phyloP scores from a whole-genome alignment of 768 basidiomycete genomes.

The Boletus reticulatus region DNA sequence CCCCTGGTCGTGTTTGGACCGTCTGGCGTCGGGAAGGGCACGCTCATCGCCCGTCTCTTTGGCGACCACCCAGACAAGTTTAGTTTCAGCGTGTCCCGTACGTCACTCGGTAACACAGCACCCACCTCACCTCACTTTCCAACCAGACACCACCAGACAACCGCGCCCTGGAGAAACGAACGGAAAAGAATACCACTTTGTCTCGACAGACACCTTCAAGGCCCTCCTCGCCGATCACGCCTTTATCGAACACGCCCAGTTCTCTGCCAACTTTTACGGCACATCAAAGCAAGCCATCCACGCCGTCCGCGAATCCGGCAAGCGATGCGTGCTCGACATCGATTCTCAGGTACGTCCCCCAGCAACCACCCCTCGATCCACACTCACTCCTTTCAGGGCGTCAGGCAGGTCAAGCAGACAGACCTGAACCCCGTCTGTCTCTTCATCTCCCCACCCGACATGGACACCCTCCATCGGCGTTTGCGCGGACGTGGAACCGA shows the following conservation, averaged over 20 bases:
- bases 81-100: constrained; percentile 93
- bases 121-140: background rate
- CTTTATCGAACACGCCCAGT: constrained; percentile 94
- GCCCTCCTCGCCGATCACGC: constrained; percentile 64
- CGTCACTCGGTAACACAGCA: background rate
- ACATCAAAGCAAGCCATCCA: constrained; percentile 79
- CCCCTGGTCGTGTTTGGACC: constrained; percentile 90
- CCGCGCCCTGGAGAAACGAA: constrained; percentile 81
- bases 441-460: constrained; percentile 87
- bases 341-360: constrained; percentile 69
- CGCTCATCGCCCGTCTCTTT: constrained; percentile 81
- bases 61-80: constrained; percentile 79
- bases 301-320: constrained; percentile 62
- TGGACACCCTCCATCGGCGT: constrained; percentile 66
- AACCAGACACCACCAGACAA: constrained; percentile 83
- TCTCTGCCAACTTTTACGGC: constrained; percentile 92
- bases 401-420: constrained; percentile 86
- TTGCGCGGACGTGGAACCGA: constrained; percentile 85
- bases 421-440: constrained; percentile 81
- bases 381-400: constrained; percentile 55
- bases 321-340: constrained; percentile 91
- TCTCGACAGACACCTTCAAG: constrained; percentile 66
- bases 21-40: constrained; percentile 93
- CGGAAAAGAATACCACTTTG: constrained; percentile 88
- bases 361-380: background rate